Base-by-base conservation (phyloP, 805 yeast genomes). In the Scheffersomyces coipomensis region DNA sequence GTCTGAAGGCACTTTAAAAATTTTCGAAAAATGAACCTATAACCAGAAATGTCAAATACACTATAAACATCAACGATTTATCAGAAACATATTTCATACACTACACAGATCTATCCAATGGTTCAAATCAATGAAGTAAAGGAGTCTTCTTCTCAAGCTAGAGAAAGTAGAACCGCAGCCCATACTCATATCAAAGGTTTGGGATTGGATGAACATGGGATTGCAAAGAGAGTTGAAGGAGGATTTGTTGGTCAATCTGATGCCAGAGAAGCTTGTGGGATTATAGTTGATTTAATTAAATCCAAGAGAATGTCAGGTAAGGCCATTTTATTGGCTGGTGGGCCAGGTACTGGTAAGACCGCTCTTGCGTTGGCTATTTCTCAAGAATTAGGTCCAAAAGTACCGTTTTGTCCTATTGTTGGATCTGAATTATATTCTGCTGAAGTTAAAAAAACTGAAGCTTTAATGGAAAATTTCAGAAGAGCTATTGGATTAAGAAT, bases 301-400 rank as follows among this genome's bases (percentile, higher is more conserved):
- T 83, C 87, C 23, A 88, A 88, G 54, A 88, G 83, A 63, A 85
- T 93, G 83, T 85, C 95, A 37, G 99, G 99, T 21, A 86, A 91
- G 56, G 98, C 97, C n/a, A 81, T 93, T 37, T 66, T 93, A 44
- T 74, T 93, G 39, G 98, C 99, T 1, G 99, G 99, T 37, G 95
- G 96, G 5, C 98, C 99, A 8, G 97, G 98, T 0, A 91, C 98
- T 5, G 99, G 99, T 58, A 93, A 93, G 62, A 93, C 99, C 2
- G 99, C 99, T 1, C 75, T 93, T 54, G 98, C 98, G 0, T 74
- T 93, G 53, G 99, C 97, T 1, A 82, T 93, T 40, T 88, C 97
- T 3, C 98, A 93, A 61, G 97, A 88, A 60, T 73, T 93, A 52
- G 99, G 99, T 4, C 93, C 95, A 29, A 89, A 91, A 58, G 98